Base-by-base conservation (phyloP, 208 protist genomes). In the Borovskyia barvae region DNA sequence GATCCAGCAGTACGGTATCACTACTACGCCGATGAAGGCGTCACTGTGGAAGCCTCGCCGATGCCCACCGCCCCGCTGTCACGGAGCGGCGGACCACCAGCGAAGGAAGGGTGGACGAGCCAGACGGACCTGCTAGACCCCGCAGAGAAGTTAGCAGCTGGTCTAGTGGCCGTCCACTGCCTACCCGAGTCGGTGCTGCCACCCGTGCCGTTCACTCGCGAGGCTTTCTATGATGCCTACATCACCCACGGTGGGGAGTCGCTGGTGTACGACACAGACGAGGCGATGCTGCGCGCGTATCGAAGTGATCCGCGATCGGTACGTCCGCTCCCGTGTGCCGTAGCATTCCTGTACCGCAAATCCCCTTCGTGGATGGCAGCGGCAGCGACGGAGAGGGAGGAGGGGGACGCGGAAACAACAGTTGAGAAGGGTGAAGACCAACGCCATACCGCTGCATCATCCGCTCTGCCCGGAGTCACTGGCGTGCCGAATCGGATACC, bases 1-100 rank as follows among this genome's bases (percentile, higher is more conserved):
- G 78, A 85, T 43, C 70, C 82, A 5, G 78, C 73, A 24, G 82
- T 90, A 54, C 78, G 79, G 8, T 90, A 90, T 65, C 83, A 89
- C 66, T 62, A 72, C 46, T 72, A 78, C 19, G 32, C 63, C 6
- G 30, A 67, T 17, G 54, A 79, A 9, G 48, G 36, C 5, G 25
- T 41, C 11, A 12, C 15, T n/a, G 51, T 24, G n/a, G 11, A 46
- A 25, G 28, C 35, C 17, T 24, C 26, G 3, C 22, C 52, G 9
- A 20, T 32, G 29, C 33, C 43, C 1, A 35, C 53, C 11, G 41
- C 52, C 14, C 52, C 53, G 52, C 14, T 43, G 36, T 37, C 53
- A 19, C 25, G 45, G 53, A 40, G n/a, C n/a, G n/a, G n/a, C n/a
- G n/a, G n/a, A n/a, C 22, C 36, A 26, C 11, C 52, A 12, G 50